Conservation (phyloP, 176 grass and related monocot species). For the Eragrostis curvula region DNA sequence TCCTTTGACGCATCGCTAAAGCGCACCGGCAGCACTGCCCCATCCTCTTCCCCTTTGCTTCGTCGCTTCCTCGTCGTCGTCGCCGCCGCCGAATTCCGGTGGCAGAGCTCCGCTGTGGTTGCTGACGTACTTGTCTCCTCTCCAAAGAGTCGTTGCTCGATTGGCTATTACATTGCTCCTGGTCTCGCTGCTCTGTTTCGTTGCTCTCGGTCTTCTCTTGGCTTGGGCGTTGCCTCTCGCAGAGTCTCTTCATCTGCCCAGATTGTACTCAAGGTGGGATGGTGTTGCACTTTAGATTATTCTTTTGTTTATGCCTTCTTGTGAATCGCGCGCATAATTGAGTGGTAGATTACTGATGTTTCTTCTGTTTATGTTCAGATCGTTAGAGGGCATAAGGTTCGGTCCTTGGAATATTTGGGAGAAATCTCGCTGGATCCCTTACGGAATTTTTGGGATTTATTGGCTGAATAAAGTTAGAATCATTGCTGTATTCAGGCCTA, state of each 20-base stretch:
- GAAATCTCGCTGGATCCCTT: background rate
- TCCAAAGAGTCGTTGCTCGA: background rate
- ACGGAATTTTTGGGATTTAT: background rate
- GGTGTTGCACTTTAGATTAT: background rate
- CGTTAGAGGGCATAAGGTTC: background rate
- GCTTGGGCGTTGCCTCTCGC: background rate
- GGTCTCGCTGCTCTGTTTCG: background rate
- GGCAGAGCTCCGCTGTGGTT: constrained; percentile 18
- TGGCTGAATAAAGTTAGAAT: background rate
- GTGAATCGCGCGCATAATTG: background rate
- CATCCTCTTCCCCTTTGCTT: background rate
- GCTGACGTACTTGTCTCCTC: constrained; percentile 41
- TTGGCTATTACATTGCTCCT: constrained; percentile 1
- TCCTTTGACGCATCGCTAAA: constrained; percentile 26
- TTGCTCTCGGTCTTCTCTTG: background rate
- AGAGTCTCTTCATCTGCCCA: background rate
- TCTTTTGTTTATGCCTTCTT: background rate
- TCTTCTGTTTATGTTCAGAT: background rate
- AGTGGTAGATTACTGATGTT: background rate
- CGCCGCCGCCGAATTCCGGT: constrained; percentile 1
- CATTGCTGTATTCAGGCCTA: background rate
- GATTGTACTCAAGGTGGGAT: background rate
- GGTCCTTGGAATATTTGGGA: background rate
- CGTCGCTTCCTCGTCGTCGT: constrained; percentile 27
- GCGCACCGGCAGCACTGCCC: constrained; percentile 7